Evolutionary conservation across 495 filamentous ascomycete species (phyloP).

Genomic region (Sporormia fimetaria): DNA sequence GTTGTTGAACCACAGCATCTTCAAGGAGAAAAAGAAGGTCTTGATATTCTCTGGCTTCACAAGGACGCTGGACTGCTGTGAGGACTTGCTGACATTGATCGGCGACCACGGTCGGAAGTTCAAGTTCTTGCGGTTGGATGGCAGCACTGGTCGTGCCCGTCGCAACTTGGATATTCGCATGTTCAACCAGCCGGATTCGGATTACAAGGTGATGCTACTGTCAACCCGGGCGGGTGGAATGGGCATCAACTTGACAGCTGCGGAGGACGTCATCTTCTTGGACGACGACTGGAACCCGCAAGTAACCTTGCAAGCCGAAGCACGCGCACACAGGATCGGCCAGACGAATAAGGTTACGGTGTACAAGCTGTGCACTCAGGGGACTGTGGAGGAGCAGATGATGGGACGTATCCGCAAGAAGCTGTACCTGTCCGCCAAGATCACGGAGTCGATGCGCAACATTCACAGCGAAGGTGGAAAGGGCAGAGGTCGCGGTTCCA

Average conservation of each 20-base stretch:
- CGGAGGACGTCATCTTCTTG: slow-evolving; percentile 51
- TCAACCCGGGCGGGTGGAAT: slow-evolving; percentile 54
- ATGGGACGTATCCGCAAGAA: slow-evolving; percentile 54
- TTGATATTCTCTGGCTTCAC: slow-evolving; percentile 55
- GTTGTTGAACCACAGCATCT: slow-evolving; percentile 45
- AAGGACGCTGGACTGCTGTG: slow-evolving; percentile 46
- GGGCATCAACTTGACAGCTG: slow-evolving; percentile 50
- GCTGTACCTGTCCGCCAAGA: slow-evolving; percentile 51
- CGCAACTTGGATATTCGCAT: slow-evolving; percentile 48
- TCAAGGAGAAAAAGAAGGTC: slow-evolving; percentile 47
- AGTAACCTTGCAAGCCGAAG: slow-evolving; percentile 48
- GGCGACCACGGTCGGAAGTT: slow-evolving; percentile 38
- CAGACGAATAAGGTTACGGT: slow-evolving; percentile 47
- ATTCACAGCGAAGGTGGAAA: slow-evolving; percentile 33
- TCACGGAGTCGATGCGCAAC: slow-evolving; percentile 48
- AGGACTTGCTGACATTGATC: slow-evolving; percentile 45
- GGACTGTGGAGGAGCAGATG: slow-evolving; percentile 56
- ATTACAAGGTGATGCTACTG: slow-evolving; percentile 52
- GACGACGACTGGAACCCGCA: slow-evolving; percentile 62
- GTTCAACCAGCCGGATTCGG: slow-evolving; percentile 40
- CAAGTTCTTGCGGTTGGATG: slow-evolving; percentile 48
- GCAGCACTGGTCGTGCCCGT: slow-evolving; percentile 41
- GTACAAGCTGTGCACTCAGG: slow-evolving; percentile 48
- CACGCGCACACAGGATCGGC: slow-evolving; percentile 49
- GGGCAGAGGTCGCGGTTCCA: slow-evolving; percentile 18